phyloP scores from a whole-genome alignment of 106 monocot species.

The Platanthera zijinensis region DNA sequence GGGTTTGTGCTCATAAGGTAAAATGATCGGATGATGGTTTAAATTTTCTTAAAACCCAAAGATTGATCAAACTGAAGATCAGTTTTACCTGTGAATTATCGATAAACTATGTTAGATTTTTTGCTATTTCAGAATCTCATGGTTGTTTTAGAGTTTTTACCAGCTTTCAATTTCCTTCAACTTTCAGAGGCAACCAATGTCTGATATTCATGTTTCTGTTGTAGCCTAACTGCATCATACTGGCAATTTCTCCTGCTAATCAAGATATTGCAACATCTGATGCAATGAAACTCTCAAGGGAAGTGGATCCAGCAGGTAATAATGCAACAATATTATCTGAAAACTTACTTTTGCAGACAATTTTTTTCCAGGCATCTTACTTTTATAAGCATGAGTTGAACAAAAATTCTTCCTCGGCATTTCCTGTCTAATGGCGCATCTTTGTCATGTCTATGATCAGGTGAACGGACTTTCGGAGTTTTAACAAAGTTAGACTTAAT shows the following conservation, averaged over 20 bases:
- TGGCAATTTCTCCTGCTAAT: slow-evolving; percentile 86
- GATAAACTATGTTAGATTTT: no score
- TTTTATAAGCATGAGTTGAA: neutral
- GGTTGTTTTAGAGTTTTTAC: neutral
- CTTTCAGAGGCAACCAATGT: neutral
- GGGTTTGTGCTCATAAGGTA: no score
- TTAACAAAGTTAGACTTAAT: slow-evolving; percentile 79
- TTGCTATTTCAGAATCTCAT: neutral
- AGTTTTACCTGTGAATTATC: no score
- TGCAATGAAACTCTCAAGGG: slow-evolving; percentile 72
- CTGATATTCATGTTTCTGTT: slow-evolving; percentile 4
- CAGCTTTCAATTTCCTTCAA: neutral
- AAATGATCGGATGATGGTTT: no score
- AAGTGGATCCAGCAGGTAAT: slow-evolving; percentile 73
- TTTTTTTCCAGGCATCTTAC: neutral
- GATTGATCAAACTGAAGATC: no score
- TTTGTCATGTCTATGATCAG: slow-evolving; percentile 13
- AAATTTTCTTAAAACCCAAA: no score
- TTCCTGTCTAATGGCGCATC: neutral
- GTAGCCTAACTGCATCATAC: slow-evolving; percentile 65
- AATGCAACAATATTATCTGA: neutral
- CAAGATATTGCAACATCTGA: slow-evolving; percentile 89
- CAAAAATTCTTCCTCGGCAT: neutral
- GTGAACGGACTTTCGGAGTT: slow-evolving; percentile 82
- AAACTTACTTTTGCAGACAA: neutral